Conservation (phyloP, 192 early-diverging fungal species). For the Phycomyces blakesleeanus region DNA sequence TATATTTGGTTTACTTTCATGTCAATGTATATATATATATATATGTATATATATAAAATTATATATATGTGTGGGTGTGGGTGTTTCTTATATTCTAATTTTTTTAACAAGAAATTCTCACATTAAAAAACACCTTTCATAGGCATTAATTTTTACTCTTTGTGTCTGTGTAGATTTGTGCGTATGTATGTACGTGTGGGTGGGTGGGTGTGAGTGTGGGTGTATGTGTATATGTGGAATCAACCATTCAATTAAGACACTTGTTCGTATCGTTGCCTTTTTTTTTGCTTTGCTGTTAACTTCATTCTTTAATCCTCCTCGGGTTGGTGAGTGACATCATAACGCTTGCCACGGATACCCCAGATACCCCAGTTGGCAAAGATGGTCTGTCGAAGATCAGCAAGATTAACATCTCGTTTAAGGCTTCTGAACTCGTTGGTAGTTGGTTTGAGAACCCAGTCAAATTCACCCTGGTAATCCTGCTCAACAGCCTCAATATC, state of each 20-base stretch:
- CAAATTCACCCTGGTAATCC: conserved; percentile 55
- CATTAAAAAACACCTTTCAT: too few species aligned
- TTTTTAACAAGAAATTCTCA: too few species aligned
- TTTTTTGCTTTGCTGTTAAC: neutral
- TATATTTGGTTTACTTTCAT: too few species aligned
- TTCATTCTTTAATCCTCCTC: conserved; percentile 17
- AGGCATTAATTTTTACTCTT: too few species aligned
- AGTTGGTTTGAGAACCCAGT: conserved; percentile 69
- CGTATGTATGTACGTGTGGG: too few species aligned
- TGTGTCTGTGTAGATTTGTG: too few species aligned
- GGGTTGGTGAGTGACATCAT: conserved; percentile 57
- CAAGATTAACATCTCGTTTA: conserved; percentile 69
- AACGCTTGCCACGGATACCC: conserved; percentile 74
- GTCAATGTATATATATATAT: too few species aligned
- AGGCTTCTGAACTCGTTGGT: conserved; percentile 65
- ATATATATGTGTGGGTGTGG: too few species aligned
- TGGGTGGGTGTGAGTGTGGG: too few species aligned
- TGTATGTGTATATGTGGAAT: too few species aligned
- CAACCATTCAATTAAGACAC: neutral
- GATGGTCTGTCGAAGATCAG: conserved; percentile 66
- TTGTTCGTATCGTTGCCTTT: neutral
- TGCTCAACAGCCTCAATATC: conserved; percentile 58
- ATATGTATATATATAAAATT: too few species aligned
- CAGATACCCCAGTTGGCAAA: conserved; percentile 80
- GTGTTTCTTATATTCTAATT: too few species aligned